These are phyloP conservation scores for Kwoniella shivajii DNA, from an alignment of 1,284 basidiomycete genomes.

Conservation along the genomic window DNA sequence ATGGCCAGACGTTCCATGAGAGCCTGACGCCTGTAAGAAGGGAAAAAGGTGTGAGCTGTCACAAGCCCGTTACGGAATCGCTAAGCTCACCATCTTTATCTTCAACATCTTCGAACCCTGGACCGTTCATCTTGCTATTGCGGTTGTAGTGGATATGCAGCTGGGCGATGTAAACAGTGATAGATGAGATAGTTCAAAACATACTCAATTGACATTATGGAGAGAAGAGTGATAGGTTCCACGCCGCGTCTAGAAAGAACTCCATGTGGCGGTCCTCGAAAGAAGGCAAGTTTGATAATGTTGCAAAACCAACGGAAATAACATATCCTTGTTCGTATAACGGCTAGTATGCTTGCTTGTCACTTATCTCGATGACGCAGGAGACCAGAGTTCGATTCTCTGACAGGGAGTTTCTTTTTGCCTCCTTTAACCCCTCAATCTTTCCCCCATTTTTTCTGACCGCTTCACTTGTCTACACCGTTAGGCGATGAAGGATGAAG, in stretches of 20 bases:
- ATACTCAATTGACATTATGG: no score
- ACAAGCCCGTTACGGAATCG: no score
- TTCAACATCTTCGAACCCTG: slow-evolving; percentile 60
- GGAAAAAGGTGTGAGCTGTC: not conserved
- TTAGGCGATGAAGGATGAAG: no score
- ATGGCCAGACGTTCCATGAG: slow-evolving; percentile 99
- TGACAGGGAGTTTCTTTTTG: slow-evolving; percentile 33
- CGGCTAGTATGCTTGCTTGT: slow-evolving; percentile 39
- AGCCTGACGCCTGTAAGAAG: slow-evolving; percentile 70
- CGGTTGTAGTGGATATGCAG: not conserved
- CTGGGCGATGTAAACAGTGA: not conserved
- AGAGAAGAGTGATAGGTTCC: slow-evolving; percentile 15
- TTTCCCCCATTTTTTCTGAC: no score
- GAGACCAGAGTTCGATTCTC: slow-evolving; percentile 39
- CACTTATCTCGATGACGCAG: slow-evolving; percentile 16
- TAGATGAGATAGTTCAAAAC: no score
- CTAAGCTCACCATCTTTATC: slow-evolving; percentile 65
- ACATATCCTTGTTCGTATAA: slow-evolving; percentile 38
- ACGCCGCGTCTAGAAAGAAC: slow-evolving; percentile 16
- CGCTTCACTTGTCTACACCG: no score
- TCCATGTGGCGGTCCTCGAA: slow-evolving; percentile 3
- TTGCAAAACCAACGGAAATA: no score
- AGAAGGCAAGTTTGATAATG: no score
- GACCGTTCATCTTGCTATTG: slow-evolving; percentile 42
- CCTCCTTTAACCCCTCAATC: no score